Base-by-base conservation (phyloP, 768 basidiomycete species). In the Pleurotus tuoliensis region DNA sequence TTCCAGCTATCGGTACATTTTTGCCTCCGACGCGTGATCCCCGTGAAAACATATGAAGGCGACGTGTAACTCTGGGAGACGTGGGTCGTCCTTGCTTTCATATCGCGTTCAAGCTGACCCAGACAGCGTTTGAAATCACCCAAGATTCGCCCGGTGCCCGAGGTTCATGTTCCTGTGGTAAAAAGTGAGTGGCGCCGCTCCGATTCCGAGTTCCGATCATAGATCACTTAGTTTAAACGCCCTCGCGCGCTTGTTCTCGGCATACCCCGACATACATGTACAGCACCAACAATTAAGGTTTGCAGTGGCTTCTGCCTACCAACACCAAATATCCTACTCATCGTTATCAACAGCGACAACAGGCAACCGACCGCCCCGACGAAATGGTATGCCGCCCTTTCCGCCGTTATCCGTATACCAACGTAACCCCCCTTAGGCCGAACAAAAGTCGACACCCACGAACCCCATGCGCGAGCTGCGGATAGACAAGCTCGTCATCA, bases 401-500 rank as follows among this genome's bases (percentile, higher is more conserved):
- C 15, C 43, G 39, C 18, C 27, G 16, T 16, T 13, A 41, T n/a
- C 15, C 34, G 9, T 52, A 24, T 48, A 27, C 40, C 15, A 37
- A 8, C 18, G 2, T 34, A 34, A 34, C 34, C 27, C 24, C 16
- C 40, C 58, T 3, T 60, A 94, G 92, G 88, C 92, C 75, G 92
- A 94, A 69, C 82, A 87, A 78, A 92, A 92, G 76, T 87, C 89
- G 62, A 76, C 88, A 66, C 91, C 92, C 68, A 83, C 84, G 66
- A 96, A 97, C 84, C 86, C 88, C 71, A 94, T 94, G 94, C 91
- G 86, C 81, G 96, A 99, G 80, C 90, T 92, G 66, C 83, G 84
- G 64, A 94, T 97, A 75, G 95, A 97, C 78, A 99, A 99, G 84
- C 87, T 98, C 71, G 94, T 96, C 78, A 94, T 98, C 84, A 98